These are phyloP conservation scores for Amaranthus tricolor DNA, from an alignment of 179 eudicot genomes.

Conservation along the genomic window DNA sequence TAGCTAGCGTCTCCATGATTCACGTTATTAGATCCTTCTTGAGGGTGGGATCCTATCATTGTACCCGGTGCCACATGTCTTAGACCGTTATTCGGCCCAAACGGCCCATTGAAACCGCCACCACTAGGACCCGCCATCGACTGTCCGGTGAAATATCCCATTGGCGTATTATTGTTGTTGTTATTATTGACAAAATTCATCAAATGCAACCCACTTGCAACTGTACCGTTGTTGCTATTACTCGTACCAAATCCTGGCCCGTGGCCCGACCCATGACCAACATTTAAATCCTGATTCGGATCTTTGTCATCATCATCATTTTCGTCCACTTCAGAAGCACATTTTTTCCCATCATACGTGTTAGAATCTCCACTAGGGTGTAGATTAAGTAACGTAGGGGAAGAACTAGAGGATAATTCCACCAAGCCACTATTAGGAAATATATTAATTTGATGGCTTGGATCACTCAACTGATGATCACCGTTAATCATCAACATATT, in stretches of 20 bases:
- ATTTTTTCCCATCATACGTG: slow-evolving; percentile 24
- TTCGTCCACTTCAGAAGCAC: not conserved
- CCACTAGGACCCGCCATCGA: slow-evolving; percentile 21
- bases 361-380: slow-evolving; percentile 16
- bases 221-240: slow-evolving; percentile 5
- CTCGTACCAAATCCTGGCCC: slow-evolving; percentile 9
- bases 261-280: slow-evolving; percentile 24
- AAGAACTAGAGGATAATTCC: slow-evolving; percentile 27
- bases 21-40: slow-evolving; percentile 28
- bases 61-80: slow-evolving; percentile 12
- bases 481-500: slow-evolving; percentile 28
- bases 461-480: slow-evolving; percentile 16
- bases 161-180: not conserved
- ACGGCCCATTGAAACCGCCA: slow-evolving; percentile 39
- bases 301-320: slow-evolving; percentile 4
- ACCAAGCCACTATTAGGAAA: slow-evolving; percentile 22
- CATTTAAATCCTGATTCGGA: not conserved
- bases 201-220: slow-evolving; percentile 35
- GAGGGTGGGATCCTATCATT: slow-evolving; percentile 22
- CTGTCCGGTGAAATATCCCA: slow-evolving; percentile 29
- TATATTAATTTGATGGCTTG: slow-evolving; percentile 23
- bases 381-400: slow-evolving; percentile 26
- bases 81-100: slow-evolving; percentile 34
- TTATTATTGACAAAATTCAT: slow-evolving; percentile 30
- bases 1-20: slow-evolving; percentile 21